Percentiles rank a stretch among this genome's conserved stretches.
phyloP scores from a whole-genome alignment of 1,139 yeast genomes.

The Blastobotrys proliferans region DNA sequence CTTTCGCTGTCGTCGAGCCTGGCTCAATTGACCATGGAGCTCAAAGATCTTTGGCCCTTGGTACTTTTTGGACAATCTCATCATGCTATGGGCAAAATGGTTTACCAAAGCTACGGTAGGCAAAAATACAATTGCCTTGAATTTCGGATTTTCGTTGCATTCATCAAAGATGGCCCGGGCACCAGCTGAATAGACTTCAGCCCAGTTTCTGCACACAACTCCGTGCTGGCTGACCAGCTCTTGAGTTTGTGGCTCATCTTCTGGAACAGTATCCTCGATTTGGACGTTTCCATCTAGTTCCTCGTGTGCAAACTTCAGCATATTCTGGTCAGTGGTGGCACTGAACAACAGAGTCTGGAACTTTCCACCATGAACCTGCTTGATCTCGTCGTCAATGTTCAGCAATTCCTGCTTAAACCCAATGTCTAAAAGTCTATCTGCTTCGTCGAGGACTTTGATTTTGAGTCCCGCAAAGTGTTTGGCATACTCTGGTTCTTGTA shows the following conservation, averaged over 20 bases:
- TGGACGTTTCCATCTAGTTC: slow-evolving; percentile 59
- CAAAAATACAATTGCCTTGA: slow-evolving; percentile 77
- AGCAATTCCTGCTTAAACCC: slow-evolving; percentile 68
- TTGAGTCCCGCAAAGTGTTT: slow-evolving; percentile 51
- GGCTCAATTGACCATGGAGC: slow-evolving; percentile 73
- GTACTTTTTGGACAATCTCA: slow-evolving; percentile 14
- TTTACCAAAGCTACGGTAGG: slow-evolving; percentile 74
- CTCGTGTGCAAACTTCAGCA: slow-evolving; percentile 57
- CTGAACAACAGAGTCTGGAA: slow-evolving; percentile 70
- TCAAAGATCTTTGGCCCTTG: slow-evolving; percentile 18
- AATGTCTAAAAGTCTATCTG: slow-evolving; percentile 74
- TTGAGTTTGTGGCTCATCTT: slow-evolving; percentile 71
- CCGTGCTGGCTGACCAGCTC: slow-evolving; percentile 71
- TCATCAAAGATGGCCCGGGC: slow-evolving; percentile 26
- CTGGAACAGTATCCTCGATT: slow-evolving; percentile 72
- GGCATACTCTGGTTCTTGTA: slow-evolving; percentile 42
- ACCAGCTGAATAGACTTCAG: slow-evolving; percentile 34
- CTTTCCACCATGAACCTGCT: slow-evolving; percentile 25
- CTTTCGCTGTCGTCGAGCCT: slow-evolving; percentile 55
- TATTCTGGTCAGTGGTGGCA: slow-evolving; percentile 77
- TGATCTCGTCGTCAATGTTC: slow-evolving; percentile 49
- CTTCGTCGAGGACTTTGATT: slow-evolving; percentile 80
- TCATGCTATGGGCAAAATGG: slow-evolving; percentile 43
- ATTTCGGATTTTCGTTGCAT: slow-evolving; percentile 34
- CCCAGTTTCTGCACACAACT: slow-evolving; percentile 44